Base-by-base conservation (phyloP, 1,284 basidiomycete species). In the Phlebopus sp. region DNA sequence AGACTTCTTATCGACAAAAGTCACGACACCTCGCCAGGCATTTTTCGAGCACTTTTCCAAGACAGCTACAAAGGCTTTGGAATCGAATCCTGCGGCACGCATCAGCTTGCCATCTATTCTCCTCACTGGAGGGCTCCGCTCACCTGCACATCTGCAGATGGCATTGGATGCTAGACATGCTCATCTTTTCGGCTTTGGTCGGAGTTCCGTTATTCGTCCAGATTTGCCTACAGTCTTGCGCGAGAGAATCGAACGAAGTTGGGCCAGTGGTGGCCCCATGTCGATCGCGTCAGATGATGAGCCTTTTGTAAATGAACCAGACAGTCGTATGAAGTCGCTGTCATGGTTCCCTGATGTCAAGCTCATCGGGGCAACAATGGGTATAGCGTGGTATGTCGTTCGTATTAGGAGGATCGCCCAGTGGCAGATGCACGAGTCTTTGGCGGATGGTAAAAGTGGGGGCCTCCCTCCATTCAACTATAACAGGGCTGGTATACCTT, bases 41-140 rank as follows among this genome's bases (percentile, higher is more conserved):
- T 71, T 85, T 42, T 86, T 86, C 51, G 63, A 80, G n/a, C 70
- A 66, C 2, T 84, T 87, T 54, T 79, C 86, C 2, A 68, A 70
- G 38, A 65, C 67, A 49, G 79, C 74, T 39, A 72, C 77, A 62
- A 71, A 73, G 59, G 68, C 51, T 70, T 74, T 68, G 64, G 70
- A 59, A 67, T 62, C 55, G 67, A 78, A 55, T 54, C 60, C 60
- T 5, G 38, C 32, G 5, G 10, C 37, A 8, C 52, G 49, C 56
- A 66, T 58, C 56, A 37, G 44, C 23, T 55, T 66, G 14, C 89
- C 88, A 3, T 69, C 89, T 14, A 74, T 94, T 55, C 69, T 92
- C 35, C 76, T 95, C 21, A 95, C 92, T 0, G 92, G 92, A 15
- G 91, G 90, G 13, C 74, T 95, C 36, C 73, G 77, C 15, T 82